A percentile compares a stretch with the other conserved stretches of the same genome.
phyloP scores from a whole-genome alignment of 2,329 filamentous ascomycete species.

The Paradendryphiella salina region DNA sequence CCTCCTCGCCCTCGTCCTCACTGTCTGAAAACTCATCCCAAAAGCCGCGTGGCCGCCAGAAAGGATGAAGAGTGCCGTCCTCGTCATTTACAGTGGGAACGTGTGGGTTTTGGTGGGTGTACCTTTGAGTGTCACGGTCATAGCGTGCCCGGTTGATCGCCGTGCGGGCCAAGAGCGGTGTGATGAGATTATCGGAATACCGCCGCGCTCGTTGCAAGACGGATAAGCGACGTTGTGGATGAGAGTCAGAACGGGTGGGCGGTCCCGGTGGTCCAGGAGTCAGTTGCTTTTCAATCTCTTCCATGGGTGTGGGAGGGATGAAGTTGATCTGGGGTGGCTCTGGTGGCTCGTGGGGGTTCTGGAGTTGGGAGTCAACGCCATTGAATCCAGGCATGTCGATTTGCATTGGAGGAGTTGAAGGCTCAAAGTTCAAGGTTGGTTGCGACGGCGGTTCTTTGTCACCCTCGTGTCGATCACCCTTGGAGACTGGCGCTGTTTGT shows the following conservation, averaged over 20 bases:
- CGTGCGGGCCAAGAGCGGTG: conserved; percentile 45
- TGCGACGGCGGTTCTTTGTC: conserved; percentile 14
- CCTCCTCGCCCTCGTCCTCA: conserved; percentile 43
- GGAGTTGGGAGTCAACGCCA: conserved; percentile 59
- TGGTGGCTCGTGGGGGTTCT: conserved; percentile 61
- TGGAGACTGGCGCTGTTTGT: conserved; percentile 30
- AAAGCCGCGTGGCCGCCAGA: conserved; percentile 66
- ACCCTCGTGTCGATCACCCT: conserved; percentile 11
- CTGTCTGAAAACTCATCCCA: conserved; percentile 60
- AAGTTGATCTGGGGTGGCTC: conserved; percentile 60
- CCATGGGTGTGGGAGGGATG: conserved; percentile 58
- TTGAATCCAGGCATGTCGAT: conserved; percentile 25
- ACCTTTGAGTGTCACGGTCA: conserved; percentile 26
- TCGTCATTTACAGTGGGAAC: conserved; percentile 40
- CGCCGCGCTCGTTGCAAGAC: conserved; percentile 51
- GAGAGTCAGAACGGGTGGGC: conserved; percentile 40
- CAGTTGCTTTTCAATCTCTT: conserved; percentile 52
- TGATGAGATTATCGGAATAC: conserved; percentile 52
- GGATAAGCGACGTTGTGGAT: conserved; percentile 46
- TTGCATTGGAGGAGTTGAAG: conserved; percentile 45
- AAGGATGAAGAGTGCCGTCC: conserved; percentile 59
- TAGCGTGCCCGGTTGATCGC: conserved; percentile 32
- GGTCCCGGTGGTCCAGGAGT: conserved; percentile 32
- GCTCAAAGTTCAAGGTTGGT: conserved; percentile 41
- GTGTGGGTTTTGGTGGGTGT: conserved; percentile 23